Base-by-base conservation (phyloP, 2,329 filamentous ascomycete genomes). In the Botrytis tulipae region DNA sequence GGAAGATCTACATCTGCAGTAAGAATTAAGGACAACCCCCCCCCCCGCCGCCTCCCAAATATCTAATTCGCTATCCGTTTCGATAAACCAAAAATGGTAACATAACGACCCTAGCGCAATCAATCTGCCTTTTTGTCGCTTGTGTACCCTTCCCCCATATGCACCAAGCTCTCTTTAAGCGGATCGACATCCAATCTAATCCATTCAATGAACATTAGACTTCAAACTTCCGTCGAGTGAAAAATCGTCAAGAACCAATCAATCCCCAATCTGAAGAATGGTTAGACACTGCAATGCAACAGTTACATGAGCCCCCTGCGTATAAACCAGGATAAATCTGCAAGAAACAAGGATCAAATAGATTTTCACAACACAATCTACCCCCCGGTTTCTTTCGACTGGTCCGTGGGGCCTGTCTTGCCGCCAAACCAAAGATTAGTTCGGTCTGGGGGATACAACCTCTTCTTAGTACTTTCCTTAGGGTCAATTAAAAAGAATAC, bases 231-330 rank as follows among this genome's bases (percentile, higher is more conserved):
- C 48, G 51, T 59, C 54, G 20, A 60, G 25, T 32, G 12, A 20
- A 35, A 60, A 48, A 25, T 29, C 37, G 37, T 42, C 37, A 29
- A 37, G 48, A 51, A 12, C 70, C 70, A 72, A 72, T 60, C 44
- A 68, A 40, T 12, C 22, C 14, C 25, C 22, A 37, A 48, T 59
- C 22, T 48, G 62, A 44, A 68, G 29, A 68, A 60, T 29, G 5
- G 59, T 51, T 20, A 60, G 51, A 68, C 51, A 72, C 62, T 60
- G 51, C 51, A 32, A 72, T 72, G 70, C 62, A 72, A 68, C 70
- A 25, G 62, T 68, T 60, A 72, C 62, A 68, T 68, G 35, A 44
- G 29, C 3, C 62, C 62, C 70, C 46, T 72, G 70, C 62, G 62
- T 59, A 57, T 22, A 29, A 42, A 20, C 46, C n/a, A 67, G 59